Evolutionary conservation across 805 yeast species (phyloP), one percentile per base, ranked within the genome.

Genomic region (Ogataea parapolymorpha): DNA sequence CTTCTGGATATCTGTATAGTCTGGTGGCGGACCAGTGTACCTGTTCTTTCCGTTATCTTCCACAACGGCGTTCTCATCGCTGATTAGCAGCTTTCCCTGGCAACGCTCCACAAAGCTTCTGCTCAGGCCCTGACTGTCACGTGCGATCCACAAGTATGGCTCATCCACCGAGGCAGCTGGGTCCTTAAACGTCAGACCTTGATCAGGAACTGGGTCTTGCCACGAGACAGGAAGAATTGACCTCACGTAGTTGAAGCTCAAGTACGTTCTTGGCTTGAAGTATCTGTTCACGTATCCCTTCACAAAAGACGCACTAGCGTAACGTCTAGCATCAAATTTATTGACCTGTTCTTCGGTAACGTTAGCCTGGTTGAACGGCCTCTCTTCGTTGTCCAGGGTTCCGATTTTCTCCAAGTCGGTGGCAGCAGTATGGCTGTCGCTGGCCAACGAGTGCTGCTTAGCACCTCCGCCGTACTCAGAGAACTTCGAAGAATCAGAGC

Each of bases 91-190:
- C 35, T 69, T 69, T 22, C 75, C 79, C n/a, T 70, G 61, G 10
- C 85, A 79, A 48, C 72, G 72, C 26, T 66, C 66, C 47, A 80
- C 73, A 56, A 82, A 80, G 42, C 73, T 70, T 36, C 73, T 72
- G 13, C 85, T 74, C 39, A 85, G 68, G 5, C 93, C 91, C 67
- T 79, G 63, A 5, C 74, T 66, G 61, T 85, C 95, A 50, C 67
- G 74, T 31, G 84, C 79, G 46, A 84, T 67, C 95, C 95, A 85
- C 36, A 83, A 67, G 42, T 74, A 73, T 23, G 88, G 86, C 45
- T 67, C 78, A 6, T 65, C 72, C 24, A 70, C 80, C n/a, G 57
- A 62, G 27, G 79, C 72, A 29, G 75, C 74, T 17, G 87, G 86
- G 53, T 79, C 75, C 26, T 71, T 67, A 52, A 77, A 82, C 15